phyloP scores from a whole-genome alignment of 257 asterid species.

The Rhazya stricta region DNA sequence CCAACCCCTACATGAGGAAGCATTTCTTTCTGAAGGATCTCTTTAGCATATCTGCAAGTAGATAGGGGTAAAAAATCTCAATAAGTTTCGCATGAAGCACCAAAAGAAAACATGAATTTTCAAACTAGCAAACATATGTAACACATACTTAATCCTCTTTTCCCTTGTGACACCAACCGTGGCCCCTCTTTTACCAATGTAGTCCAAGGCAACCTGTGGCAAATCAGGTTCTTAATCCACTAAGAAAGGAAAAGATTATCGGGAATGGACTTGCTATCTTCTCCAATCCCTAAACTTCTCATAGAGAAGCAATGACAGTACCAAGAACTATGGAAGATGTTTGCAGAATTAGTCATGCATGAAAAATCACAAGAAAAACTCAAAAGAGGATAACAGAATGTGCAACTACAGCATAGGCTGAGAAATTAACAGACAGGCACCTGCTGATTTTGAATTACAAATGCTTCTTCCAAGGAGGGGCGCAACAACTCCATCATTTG shows the following conservation, averaged over 20 bases:
- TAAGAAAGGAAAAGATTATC: background rate
- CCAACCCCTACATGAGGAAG: conserved; percentile 98
- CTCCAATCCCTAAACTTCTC: background rate
- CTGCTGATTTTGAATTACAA: conserved; percentile 96
- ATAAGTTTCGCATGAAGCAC: conserved; percentile 16
- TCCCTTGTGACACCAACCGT: conserved; percentile 95
- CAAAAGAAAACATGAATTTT: background rate
- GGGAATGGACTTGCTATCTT: background rate
- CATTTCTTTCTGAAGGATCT: conserved; percentile 95
- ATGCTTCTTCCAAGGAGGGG: conserved; percentile 97
- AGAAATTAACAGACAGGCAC: conserved; percentile 26
- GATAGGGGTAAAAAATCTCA: conserved; percentile 4
- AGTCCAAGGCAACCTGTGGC: conserved; percentile 90
- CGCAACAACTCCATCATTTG: conserved; percentile 97
- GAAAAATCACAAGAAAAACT: background rate
- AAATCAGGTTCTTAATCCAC: conserved; percentile 8
- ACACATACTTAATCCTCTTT: conserved; percentile 83
- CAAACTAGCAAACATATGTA: conserved; percentile 14
- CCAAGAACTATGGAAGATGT: background rate
- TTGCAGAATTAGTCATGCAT: background rate
- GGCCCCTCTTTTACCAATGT: conserved; percentile 96
- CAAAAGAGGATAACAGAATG: conserved; percentile 10
- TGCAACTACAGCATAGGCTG: background rate
- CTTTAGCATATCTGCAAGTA: conserved; percentile 78
- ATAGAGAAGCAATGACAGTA: background rate